Conservation (phyloP, 2,329 filamentous ascomycete genomes). For the Trichophyton schoenleinii region DNA sequence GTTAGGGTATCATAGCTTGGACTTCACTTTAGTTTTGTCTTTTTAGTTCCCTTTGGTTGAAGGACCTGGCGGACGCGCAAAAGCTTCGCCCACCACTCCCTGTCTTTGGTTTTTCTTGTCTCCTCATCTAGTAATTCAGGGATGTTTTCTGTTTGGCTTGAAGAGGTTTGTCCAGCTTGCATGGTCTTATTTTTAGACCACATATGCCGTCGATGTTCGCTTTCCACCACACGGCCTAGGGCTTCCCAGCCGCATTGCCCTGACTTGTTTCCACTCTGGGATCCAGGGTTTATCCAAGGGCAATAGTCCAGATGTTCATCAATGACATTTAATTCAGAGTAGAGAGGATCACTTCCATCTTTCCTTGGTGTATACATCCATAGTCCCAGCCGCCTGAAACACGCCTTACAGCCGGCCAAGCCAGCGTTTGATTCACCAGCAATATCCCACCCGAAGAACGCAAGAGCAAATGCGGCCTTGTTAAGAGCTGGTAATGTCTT, state of each 20-base stretch:
- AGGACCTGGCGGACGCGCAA: slow-evolving; percentile 60
- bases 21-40: not conserved
- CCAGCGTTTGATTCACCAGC: slow-evolving; percentile 38
- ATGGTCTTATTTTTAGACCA: slow-evolving; percentile 19
- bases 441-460: slow-evolving; percentile 65
- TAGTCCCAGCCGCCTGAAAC: slow-evolving; percentile 74
- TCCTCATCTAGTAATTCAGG: slow-evolving; percentile 23
- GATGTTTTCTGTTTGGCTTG: slow-evolving; percentile 14
- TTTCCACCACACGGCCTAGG: slow-evolving; percentile 31
- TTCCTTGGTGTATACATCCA: slow-evolving; percentile 85
- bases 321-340: slow-evolving; percentile 50
- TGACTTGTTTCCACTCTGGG: slow-evolving; percentile 41
- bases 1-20: not conserved
- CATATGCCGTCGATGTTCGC: slow-evolving; percentile 24
- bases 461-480: slow-evolving; percentile 53
- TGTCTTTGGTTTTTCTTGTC: slow-evolving; percentile 49
- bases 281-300: slow-evolving; percentile 57
- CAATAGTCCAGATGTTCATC: slow-evolving; percentile 72
- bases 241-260: slow-evolving; percentile 35
- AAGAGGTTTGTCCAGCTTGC: slow-evolving; percentile 20
- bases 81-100: slow-evolving; percentile 60
- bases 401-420: slow-evolving; percentile 69
- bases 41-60: slow-evolving; percentile 44
- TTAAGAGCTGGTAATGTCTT: slow-evolving; percentile 34
- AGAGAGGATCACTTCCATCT: slow-evolving; percentile 32